Percentiles rank a stretch among this genome's conserved stretches.
Conservation (phyloP, 352 stramenopile genomes). For the Thraustochytrium sp. region DNA sequence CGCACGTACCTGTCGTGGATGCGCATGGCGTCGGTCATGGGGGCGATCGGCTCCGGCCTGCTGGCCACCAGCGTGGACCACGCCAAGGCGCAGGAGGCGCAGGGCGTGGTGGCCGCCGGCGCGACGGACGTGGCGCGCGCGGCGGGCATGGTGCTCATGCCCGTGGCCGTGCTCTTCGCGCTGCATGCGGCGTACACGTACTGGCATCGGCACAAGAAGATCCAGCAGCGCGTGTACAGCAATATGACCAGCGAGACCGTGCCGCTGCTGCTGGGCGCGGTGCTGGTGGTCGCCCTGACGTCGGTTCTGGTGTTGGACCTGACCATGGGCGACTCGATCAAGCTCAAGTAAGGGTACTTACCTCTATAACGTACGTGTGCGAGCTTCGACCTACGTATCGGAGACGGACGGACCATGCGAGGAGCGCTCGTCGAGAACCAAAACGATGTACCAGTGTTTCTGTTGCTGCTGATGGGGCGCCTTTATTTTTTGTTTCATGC, state of each 20-base stretch:
- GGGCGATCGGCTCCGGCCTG: slow-evolving; percentile 61
- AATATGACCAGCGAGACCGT: slow-evolving; percentile 17
- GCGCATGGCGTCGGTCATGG: slow-evolving; percentile 65
- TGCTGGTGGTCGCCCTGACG: not conserved
- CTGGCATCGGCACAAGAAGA: not conserved
- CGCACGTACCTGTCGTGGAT: slow-evolving; percentile 72
- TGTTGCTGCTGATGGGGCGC: too few relatives aligned
- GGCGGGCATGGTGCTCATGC: slow-evolving; percentile 56
- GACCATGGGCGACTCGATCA: not conserved
- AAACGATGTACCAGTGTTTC: too few relatives aligned
- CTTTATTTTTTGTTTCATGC: not conserved
- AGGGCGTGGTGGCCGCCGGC: not conserved
- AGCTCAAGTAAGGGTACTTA: slow-evolving; percentile 25
- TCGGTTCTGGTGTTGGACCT: slow-evolving; percentile 11
- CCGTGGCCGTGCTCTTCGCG: slow-evolving; percentile 64
- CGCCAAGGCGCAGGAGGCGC: not conserved
- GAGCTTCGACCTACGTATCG: too few relatives aligned
- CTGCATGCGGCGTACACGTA: slow-evolving; percentile 60
- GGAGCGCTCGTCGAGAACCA: too few relatives aligned
- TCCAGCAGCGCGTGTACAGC: slow-evolving; percentile 7
- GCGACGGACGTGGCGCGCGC: not conserved
- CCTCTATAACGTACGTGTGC: too few relatives aligned
- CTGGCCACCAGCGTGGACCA: slow-evolving; percentile 50
- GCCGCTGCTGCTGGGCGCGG: not conserved
- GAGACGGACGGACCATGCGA: too few relatives aligned